A percentile compares a stretch with the other conserved stretches of the same genome.
phyloP scores from a whole-genome alignment of 139 green algal species.

The Coccomyxa sp. region DNA sequence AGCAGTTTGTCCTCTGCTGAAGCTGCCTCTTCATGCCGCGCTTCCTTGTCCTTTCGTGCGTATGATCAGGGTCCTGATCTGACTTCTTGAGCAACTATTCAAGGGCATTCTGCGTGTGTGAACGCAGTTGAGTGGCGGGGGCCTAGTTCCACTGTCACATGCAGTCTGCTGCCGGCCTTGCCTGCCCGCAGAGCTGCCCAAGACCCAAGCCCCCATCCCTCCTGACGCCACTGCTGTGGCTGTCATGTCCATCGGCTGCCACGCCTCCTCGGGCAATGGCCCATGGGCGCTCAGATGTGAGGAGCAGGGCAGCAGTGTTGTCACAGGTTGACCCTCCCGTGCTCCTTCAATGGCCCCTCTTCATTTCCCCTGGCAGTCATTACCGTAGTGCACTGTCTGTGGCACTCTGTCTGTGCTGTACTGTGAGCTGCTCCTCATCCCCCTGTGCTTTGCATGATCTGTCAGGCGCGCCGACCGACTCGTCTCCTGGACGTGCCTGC shows the following conservation, averaged over 20 bases:
- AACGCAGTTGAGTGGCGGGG: conserved; percentile 41
- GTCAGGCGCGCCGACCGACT: too few relatives aligned
- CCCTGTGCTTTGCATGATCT: too few relatives aligned
- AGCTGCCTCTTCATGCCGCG: background rate
- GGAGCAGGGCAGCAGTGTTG: conserved; percentile 34
- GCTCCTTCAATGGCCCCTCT: too few relatives aligned
- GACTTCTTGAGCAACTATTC: background rate
- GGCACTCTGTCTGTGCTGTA: too few relatives aligned
- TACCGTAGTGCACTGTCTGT: too few relatives aligned
- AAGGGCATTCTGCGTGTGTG: background rate
- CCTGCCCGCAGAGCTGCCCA: conserved; percentile 45
- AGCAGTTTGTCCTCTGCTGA: background rate
- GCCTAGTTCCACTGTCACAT: conserved; percentile 61
- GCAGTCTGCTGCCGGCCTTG: conserved; percentile 74
- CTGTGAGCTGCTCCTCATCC: too few relatives aligned
- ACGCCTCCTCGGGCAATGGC: conserved; percentile 34
- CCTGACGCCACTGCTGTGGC: conserved; percentile 34
- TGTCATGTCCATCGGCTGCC: conserved; percentile 63
- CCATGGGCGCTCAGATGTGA: conserved; percentile 45
- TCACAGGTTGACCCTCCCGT: conserved; percentile 24
- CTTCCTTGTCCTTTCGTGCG: background rate
- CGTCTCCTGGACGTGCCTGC: too few relatives aligned
- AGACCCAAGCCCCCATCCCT: conserved; percentile 2
- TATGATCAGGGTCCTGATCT: background rate
- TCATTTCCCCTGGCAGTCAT: too few relatives aligned